Conservation (phyloP, 345 rosid genomes). For the Linum lewisii region DNA sequence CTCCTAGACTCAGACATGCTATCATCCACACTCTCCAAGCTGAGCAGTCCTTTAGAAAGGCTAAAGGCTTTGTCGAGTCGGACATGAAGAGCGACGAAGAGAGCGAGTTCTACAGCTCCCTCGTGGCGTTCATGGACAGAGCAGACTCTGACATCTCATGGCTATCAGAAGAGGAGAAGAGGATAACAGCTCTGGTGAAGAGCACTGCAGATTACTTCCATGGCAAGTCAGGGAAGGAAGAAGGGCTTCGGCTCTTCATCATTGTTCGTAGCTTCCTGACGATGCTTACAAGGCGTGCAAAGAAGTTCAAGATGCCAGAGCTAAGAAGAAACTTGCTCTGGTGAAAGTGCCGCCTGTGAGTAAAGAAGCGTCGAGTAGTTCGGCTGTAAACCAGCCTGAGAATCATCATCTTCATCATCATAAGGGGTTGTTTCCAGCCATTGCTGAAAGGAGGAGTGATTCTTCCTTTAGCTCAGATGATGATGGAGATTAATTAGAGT, state of each 20-base stretch:
- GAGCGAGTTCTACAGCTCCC: slow-evolving; percentile 25
- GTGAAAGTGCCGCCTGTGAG: neutral
- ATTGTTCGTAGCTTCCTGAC: slow-evolving; percentile 72
- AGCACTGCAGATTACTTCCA: slow-evolving; percentile 79
- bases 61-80: slow-evolving; percentile 37
- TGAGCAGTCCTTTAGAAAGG: slow-evolving; percentile 33
- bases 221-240: slow-evolving; percentile 55
- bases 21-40: slow-evolving; percentile 37
- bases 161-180: slow-evolving; percentile 51
- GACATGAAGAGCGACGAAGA: slow-evolving; percentile 41
- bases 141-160: slow-evolving; percentile 41
- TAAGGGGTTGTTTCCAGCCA: slow-evolving; percentile 54
- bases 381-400: slow-evolving; percentile 19
- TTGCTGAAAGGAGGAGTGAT: slow-evolving; percentile 39
- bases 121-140: slow-evolving; percentile 43
- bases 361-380: slow-evolving; percentile 13
- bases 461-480: slow-evolving; percentile 61
- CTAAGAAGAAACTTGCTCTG: slow-evolving; percentile 28
- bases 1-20: slow-evolving; percentile 48
- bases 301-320: slow-evolving; percentile 37
- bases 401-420: slow-evolving; percentile 29
- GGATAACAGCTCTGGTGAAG: slow-evolving; percentile 58
- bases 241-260: slow-evolving; percentile 67
- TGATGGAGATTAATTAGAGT: too few relatives aligned
- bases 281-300: slow-evolving; percentile 62